phyloP scores from a whole-genome alignment of 164 flowering plant genomes.

The Stephania yunnanensis region DNA sequence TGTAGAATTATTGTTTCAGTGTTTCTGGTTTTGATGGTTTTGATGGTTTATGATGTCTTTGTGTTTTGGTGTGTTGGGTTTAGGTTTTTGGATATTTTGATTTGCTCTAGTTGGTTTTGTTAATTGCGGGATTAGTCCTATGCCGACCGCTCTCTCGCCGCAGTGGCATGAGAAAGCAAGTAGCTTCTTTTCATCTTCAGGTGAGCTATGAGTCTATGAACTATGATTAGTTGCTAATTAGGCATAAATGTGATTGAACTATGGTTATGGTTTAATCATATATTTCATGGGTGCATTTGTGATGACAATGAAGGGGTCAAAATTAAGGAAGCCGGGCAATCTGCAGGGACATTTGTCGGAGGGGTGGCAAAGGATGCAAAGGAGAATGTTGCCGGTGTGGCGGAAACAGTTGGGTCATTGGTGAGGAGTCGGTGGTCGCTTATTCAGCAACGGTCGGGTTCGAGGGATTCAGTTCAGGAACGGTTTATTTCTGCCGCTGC shows the following conservation, averaged over 20 bases:
- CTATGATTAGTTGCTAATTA: too few species aligned
- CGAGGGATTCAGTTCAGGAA: slow-evolving; percentile 75
- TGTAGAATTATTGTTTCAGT: background rate
- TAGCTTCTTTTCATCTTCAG: slow-evolving; percentile 76
- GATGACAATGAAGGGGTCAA: slow-evolving; percentile 45
- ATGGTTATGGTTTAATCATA: background rate
- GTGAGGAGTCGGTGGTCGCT: slow-evolving; percentile 76
- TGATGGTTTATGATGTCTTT: background rate
- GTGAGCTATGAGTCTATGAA: slow-evolving; percentile 22
- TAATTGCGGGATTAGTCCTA: slow-evolving; percentile 18
- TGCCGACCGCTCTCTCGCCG: slow-evolving; percentile 61
- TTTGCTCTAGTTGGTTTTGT: background rate
- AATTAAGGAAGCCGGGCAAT: slow-evolving; percentile 77
- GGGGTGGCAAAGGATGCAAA: slow-evolving; percentile 81
- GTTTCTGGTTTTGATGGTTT: background rate
- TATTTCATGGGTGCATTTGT: background rate
- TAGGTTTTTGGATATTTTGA: background rate
- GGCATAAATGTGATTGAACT: too few species aligned
- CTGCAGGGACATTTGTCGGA: slow-evolving; percentile 68
- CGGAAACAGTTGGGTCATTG: slow-evolving; percentile 66
- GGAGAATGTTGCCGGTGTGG: slow-evolving; percentile 67
- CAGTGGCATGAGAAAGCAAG: slow-evolving; percentile 83
- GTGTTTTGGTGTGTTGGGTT: background rate
- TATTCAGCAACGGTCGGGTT: slow-evolving; percentile 61
- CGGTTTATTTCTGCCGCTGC: slow-evolving; percentile 74